Base-by-base conservation (phyloP, 129 eudicot species). In the Artemisia tridentata region DNA sequence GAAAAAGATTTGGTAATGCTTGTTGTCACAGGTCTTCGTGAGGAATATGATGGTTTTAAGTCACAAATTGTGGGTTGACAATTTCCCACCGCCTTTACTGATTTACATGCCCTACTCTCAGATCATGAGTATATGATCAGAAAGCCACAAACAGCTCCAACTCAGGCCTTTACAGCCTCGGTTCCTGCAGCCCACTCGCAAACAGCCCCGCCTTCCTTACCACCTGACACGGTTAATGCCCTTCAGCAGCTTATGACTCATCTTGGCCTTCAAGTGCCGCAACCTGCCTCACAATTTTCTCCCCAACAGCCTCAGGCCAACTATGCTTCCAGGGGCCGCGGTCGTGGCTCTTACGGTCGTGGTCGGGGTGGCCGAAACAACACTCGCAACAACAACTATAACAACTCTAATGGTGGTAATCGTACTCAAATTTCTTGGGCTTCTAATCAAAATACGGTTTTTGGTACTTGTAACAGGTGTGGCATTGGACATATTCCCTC, bases 371-470 rank as follows among this genome's bases (percentile, higher is more conserved):
- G 4, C 16, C 13, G 5, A 23, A 63, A 5, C 68, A 11, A 20
- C 18, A 19, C 69, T 3, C 19, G 27, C 27, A 23, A 23, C 27
- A 23, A 23, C 27, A 23, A 23, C 2, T 3, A 23, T 3, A 23
- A 23, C 2, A 23, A 23, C 2, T 23, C 27, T 23, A 23, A 23
- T 23, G 27, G 55, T 11, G 70, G 70, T 21, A 48, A 14, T 8
- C 48, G 46, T 0, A n/a, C 11, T 27, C 61, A 66, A 47, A 46
- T 45, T 47, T 0, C 11, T 18, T 21, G 71, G 57, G 69, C 69
- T 15, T 41, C 69, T 64, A 64, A 64, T 41, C 69, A 64, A 16
- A 64, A 43, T 2, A 64, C 53, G 2, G 54, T 64, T 7, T 46
- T 47, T 21, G 58, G 18, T 57, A 45, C n/a, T n/a, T n/a, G n/a